Base-by-base conservation (phyloP, 495 filamentous ascomycete genomes). In the Extremus antarcticus region DNA sequence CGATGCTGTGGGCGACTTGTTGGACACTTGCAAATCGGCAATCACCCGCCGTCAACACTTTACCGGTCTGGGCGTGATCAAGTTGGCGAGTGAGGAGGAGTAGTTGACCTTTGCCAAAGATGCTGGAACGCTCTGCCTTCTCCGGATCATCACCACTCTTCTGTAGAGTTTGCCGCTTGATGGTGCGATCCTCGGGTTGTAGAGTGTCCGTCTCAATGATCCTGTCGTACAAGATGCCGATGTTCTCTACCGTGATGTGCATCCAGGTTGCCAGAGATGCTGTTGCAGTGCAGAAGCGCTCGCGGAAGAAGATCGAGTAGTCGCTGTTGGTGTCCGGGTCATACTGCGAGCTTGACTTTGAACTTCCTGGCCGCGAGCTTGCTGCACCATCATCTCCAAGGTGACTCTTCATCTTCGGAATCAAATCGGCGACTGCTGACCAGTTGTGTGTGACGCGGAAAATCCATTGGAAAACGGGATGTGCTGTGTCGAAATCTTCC, bases 401-500 rank as follows among this genome's bases (percentile, higher is more conserved):
- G 49, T 74, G 71, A 41, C 82, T 80, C 25, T 70, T 72, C 85
- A 94, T 94, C 22, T 77, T 77, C 13, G 81, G 78, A 29, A 94
- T 71, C 11, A 91, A 72, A 24, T 81, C 76, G 47, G 73, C 75
- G 19, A 95, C 73, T 21, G 77, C 74, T 7, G 67, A 63, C 90
- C 90, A 95, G 65, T 87, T 80, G 21, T 82, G 77, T 35, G 84
- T 85, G 13, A 86, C 86, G 53, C 86, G 78, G 65, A 86, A 94
- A 46, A 89, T 78, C 90, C 90, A 95, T 25, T 89, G 80, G 66
- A 92, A 95, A 11, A 88, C 80, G 1, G 85, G 81, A 63, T 95
- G 88, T 15, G 78, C 77, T 40, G 83, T 81, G 32, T 80, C 81
- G 60, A 95, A 88, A 25, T 80, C 76, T 49, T 94, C 88, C 51